A percentile compares a stretch with the other conserved stretches of the same genome.
Conservation (phyloP, 2,329 filamentous ascomycete genomes). For the Phyllosticta citrichinensis region DNA sequence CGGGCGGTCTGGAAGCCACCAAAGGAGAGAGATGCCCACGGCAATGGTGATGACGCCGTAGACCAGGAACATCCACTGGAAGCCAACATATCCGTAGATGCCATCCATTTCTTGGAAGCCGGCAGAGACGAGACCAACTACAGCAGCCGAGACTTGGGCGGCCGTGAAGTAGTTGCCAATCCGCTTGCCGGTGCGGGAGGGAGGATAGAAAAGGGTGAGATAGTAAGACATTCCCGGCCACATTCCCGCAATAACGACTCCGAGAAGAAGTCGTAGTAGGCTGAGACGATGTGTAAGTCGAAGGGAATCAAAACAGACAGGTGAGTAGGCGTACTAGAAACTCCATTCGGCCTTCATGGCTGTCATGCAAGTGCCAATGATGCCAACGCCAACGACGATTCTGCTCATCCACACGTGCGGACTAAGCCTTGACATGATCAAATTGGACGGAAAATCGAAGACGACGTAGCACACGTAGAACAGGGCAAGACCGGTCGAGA, state of each 20-base stretch:
- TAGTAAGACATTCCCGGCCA: slow-evolving; percentile 96
- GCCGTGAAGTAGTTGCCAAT: slow-evolving; percentile 88
- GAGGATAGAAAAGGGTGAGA: slow-evolving; percentile 83
- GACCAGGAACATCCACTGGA: slow-evolving; percentile 87
- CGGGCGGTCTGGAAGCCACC: slow-evolving; percentile 86
- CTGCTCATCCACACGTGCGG: slow-evolving; percentile 87
- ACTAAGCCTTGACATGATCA: slow-evolving; percentile 76
- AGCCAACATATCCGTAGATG: slow-evolving; percentile 62
- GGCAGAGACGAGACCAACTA: slow-evolving; percentile 80
- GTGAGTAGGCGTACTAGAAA: slow-evolving; percentile 50
- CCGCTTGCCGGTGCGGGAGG: slow-evolving; percentile 73
- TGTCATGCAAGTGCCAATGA: slow-evolving; percentile 75
- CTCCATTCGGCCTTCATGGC: slow-evolving; percentile 77
- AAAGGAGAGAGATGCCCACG: slow-evolving; percentile 64
- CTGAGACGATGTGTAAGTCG: slow-evolving; percentile 23
- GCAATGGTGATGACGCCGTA: slow-evolving; percentile 68
- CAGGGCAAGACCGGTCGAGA: slow-evolving; percentile 72
- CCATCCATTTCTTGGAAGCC: slow-evolving; percentile 91
- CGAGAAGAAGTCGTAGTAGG: slow-evolving; percentile 73
- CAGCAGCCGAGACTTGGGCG: slow-evolving; percentile 76
- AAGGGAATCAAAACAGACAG: background rate
- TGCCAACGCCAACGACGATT: slow-evolving; percentile 77
- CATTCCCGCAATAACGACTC: slow-evolving; percentile 83
- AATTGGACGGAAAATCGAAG: slow-evolving; percentile 80
- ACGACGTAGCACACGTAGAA: slow-evolving; percentile 91